Conservation (phyloP, 805 yeast species). For the Zygosaccharomyces bailii region DNA sequence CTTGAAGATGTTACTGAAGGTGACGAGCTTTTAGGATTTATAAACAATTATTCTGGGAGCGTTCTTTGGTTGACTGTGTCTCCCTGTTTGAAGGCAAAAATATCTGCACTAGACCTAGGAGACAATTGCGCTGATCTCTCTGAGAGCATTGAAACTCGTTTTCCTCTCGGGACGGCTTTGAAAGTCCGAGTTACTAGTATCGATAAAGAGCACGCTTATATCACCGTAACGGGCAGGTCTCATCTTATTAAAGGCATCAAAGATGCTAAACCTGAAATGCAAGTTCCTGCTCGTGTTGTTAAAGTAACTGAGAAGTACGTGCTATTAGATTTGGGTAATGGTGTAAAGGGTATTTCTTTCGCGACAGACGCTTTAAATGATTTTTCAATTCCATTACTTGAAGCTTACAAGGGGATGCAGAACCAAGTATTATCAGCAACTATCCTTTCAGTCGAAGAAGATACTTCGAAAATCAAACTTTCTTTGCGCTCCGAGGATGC, state of each 20-base stretch:
- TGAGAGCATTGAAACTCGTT: slow-evolving; percentile 49
- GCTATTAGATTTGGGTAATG: slow-evolving; percentile 64
- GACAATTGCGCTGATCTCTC: slow-evolving; percentile 47
- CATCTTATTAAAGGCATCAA: slow-evolving; percentile 39
- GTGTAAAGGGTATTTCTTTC: slow-evolving; percentile 53
- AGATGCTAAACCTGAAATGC: slow-evolving; percentile 53
- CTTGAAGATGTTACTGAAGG: slow-evolving; percentile 49
- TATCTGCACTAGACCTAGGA: slow-evolving; percentile 61
- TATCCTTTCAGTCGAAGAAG: slow-evolving; percentile 39
- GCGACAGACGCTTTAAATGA: slow-evolving; percentile 76
- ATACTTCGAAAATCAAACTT: slow-evolving; percentile 54
- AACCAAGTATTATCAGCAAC: slow-evolving; percentile 59
- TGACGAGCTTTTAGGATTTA: slow-evolving; percentile 52
- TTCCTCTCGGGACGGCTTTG: slow-evolving; percentile 71
- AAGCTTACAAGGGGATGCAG: slow-evolving; percentile 40
- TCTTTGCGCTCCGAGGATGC: slow-evolving; percentile 54
- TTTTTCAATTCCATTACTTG: slow-evolving; percentile 51
- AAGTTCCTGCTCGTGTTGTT: slow-evolving; percentile 59
- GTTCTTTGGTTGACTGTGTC: slow-evolving; percentile 65
- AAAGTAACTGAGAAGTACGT: slow-evolving; percentile 58
- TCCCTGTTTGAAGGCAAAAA: slow-evolving; percentile 63
- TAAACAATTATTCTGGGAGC: slow-evolving; percentile 61
- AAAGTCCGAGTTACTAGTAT: slow-evolving; percentile 51
- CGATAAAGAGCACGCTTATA: slow-evolving; percentile 52
- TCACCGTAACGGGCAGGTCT: slow-evolving; percentile 49